Base-by-base conservation (phyloP, 495 filamentous ascomycete genomes). In the Parachaetomium inaequale region DNA sequence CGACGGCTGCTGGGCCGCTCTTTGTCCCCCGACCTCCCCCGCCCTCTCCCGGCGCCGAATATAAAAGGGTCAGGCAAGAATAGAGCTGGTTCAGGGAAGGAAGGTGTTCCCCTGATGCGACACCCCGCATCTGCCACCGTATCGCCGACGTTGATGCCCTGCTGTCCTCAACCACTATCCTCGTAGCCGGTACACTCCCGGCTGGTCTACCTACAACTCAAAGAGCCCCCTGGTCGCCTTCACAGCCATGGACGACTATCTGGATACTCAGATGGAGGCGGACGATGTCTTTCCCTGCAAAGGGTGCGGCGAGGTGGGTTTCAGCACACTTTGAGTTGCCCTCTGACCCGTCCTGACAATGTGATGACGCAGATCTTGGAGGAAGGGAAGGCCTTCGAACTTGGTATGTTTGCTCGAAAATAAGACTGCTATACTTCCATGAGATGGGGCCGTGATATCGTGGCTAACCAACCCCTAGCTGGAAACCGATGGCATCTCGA, bases 401-500 rank as follows among this genome's bases (percentile, higher is more conserved):
- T 98, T 54, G 92, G 93, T 98, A 86, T 68, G 89, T 84, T 38
- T 21, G 11, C 21, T 36, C 25, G n/a, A 28, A 21, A 36, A 55
- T 49, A 56, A 12, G 10, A 47, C 11, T 31, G 17, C 29, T 26
- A 21, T 53, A 21, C 21, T 42, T 42, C 34, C 25, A 2, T 54
- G 17, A n/a, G 40, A 58, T 28, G 11, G 4, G 29, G 11, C 6
- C 4, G 12, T 26, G 28, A 38, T 34, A 50, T 29, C 43, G 11
- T 32, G 31, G 21, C 50, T 59, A 32, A 55, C 52, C 38, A 60
- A 47, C n/a, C 28, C 50, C 31, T 23, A 97, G 94, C 94, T 73
- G 93, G 94, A 60, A 96, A 96, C 72, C 87, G 94, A 83, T 98
- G 94, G 94, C 94, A 98, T 82, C 92, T 99, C 70, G 91, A 98